These are phyloP conservation scores for Termitomyces sp. DNA, from an alignment of 768 basidiomycete species.

Conservation along the genomic window DNA sequence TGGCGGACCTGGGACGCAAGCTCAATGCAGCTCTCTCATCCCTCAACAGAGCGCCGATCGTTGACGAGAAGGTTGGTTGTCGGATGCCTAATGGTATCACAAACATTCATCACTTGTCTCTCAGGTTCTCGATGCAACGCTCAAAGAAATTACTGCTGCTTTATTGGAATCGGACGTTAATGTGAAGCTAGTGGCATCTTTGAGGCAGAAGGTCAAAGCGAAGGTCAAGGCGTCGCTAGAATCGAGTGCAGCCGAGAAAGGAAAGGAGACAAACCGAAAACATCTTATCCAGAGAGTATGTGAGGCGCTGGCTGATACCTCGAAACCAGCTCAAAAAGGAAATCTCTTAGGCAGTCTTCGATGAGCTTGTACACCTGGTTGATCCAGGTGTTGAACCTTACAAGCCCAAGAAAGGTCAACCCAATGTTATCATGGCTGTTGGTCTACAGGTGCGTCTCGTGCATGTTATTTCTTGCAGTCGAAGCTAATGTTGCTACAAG, in stretches of 20 bases:
- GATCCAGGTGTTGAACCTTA: conserved; percentile 95
- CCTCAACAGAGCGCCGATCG: conserved; percentile 77
- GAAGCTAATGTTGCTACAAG: conserved; percentile 32
- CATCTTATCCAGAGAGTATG: conserved; percentile 87
- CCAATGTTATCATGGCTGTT: conserved; percentile 96
- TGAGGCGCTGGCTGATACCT: neutral
- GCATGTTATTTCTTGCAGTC: neutral
- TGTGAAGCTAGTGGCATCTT: conserved; percentile 87
- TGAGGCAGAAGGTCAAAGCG: conserved; percentile 86
- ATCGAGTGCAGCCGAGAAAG: conserved; percentile 56
- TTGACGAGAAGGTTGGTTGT: conserved; percentile 82
- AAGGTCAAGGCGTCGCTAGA: conserved; percentile 86
- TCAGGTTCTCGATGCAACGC: conserved; percentile 88
- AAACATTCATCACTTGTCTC: conserved; percentile 6
- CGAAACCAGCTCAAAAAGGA: neutral
- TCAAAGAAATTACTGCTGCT: conserved; percentile 94
- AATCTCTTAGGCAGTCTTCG: conserved; percentile 79
- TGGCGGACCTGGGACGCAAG: conserved; percentile 90
- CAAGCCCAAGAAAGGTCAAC: conserved; percentile 92
- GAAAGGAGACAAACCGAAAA: conserved; percentile 79
- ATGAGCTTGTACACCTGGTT: conserved; percentile 92
- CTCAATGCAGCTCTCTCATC: conserved; percentile 93
- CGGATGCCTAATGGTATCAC: neutral
- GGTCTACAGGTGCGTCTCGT: conserved; percentile 74
- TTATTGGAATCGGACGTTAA: conserved; percentile 97